Conservation (phyloP, 106 monocot genomes). For the Acorus calamus region DNA sequence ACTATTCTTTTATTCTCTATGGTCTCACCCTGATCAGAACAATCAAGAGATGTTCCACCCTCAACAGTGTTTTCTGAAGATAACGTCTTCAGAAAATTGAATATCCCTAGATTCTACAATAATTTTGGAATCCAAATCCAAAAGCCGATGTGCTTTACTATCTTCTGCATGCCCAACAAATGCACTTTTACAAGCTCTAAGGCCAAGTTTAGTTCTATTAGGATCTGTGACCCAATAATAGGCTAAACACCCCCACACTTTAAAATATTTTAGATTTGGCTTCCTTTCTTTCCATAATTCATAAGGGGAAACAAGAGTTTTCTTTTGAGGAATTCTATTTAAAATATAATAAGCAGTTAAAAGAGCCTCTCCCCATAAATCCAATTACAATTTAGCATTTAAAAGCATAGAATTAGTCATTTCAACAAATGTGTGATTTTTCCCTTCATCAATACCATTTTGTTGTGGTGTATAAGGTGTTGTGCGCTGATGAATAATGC, state of each 20-base stretch:
- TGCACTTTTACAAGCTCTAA: neutral
- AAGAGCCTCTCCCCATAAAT: slow-evolving; percentile 1
- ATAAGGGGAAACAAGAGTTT: neutral
- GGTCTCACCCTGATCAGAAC: no score
- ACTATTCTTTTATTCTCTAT: no score
- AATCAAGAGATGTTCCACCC: no score
- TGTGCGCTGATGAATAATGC: no score
- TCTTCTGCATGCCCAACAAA: no score
- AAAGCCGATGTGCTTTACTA: no score
- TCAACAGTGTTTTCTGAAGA: no score
- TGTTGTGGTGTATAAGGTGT: no score
- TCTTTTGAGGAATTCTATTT: slow-evolving; percentile 1
- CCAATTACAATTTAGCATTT: neutral
- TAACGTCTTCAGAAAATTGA: no score
- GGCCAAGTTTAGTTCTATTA: slow-evolving; percentile 6
- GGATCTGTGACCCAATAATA: neutral
- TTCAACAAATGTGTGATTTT: neutral
- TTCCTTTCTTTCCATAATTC: slow-evolving; percentile 3
- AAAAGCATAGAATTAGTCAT: slow-evolving; percentile 5
- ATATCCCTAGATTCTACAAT: no score
- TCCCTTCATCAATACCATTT: no score
- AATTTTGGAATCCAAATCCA: no score
- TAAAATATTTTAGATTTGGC: neutral
- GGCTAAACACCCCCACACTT: slow-evolving; percentile 9
- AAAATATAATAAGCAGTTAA: neutral